A percentile compares a stretch with the other conserved stretches of the same genome.
Evolutionary conservation across 805 yeast genomes (phyloP).

Genomic region (Isabelozyma heimii): DNA sequence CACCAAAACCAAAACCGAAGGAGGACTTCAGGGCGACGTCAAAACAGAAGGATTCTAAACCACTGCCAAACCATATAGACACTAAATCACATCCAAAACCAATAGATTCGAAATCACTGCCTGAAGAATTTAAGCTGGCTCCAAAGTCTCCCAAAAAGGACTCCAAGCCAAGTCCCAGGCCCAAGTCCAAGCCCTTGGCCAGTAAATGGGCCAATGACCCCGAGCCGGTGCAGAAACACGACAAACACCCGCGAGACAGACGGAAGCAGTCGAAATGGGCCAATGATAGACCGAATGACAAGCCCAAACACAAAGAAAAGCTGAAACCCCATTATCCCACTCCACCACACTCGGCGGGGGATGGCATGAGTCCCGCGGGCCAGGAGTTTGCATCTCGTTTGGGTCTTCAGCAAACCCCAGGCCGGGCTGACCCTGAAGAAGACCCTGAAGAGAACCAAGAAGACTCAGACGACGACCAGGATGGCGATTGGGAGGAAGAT

Average conservation of each 20-base stretch:
- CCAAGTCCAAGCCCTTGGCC: conserved; percentile 14
- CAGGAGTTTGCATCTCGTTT: conserved; percentile 13
- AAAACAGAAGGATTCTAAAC: too few relatives aligned
- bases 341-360: neutral
- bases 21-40: too few relatives aligned
- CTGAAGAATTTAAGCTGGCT: too few relatives aligned
- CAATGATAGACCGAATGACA: neutral
- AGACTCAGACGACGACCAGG: neutral
- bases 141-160: neutral
- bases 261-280: neutral
- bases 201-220: conserved; percentile 34
- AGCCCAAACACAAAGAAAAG: neutral
- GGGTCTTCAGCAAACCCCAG: neutral
- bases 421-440: neutral
- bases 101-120: too few relatives aligned
- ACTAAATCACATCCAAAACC: too few relatives aligned
- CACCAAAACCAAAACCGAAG: too few relatives aligned
- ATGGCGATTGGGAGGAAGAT: conserved; percentile 11
- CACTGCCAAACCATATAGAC: too few relatives aligned
- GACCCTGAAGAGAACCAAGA: neutral
- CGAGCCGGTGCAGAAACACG: neutral
- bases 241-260: neutral
- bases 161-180: conserved; percentile 1
- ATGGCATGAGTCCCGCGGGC: conserved; percentile 8
- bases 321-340: neutral